Percentiles rank a stretch among this genome's conserved stretches.
Evolutionary conservation across 305 asterid species (phyloP).

Genomic region (Solanum hybrid): DNA sequence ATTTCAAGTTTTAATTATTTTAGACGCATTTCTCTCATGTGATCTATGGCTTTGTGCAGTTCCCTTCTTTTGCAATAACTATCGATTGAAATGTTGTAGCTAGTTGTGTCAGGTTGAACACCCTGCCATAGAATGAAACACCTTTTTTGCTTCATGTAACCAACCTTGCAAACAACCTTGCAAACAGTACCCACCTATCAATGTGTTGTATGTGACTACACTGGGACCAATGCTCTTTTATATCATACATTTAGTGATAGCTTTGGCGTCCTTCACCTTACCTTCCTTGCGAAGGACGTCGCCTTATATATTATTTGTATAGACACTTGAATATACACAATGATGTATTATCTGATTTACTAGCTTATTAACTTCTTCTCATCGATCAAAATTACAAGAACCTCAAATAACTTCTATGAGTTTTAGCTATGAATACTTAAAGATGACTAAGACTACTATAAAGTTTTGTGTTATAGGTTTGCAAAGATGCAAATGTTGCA

Average conservation of each 20-base stretch:
- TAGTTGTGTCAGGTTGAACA: background rate
- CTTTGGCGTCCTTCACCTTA: constrained; percentile 35
- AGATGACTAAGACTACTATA: too few relatives aligned
- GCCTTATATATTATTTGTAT: background rate
- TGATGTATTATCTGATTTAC: constrained; percentile 46
- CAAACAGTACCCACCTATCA: too few relatives aligned
- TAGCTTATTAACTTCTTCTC: constrained; percentile 46
- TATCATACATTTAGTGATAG: background rate
- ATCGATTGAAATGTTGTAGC: too few relatives aligned
- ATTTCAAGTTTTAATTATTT: background rate
- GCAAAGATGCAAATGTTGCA: too few relatives aligned
- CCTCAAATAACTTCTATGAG: constrained; percentile 28
- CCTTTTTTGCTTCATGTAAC: too few relatives aligned
- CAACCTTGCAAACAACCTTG: too few relatives aligned
- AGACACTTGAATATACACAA: constrained; percentile 49
- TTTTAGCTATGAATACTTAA: too few relatives aligned
- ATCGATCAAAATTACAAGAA: constrained; percentile 29
- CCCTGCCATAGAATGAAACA: too few relatives aligned
- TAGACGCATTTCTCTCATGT: background rate
- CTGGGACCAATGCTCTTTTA: background rate
- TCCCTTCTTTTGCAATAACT: background rate
- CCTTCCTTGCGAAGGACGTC: constrained; percentile 48
- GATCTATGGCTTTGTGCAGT: too few relatives aligned
- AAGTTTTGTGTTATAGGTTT: too few relatives aligned
- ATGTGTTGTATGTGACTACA: too few relatives aligned